phyloP scores from a whole-genome alignment of 2,329 filamentous ascomycete genomes.

The Phialophora tarda region DNA sequence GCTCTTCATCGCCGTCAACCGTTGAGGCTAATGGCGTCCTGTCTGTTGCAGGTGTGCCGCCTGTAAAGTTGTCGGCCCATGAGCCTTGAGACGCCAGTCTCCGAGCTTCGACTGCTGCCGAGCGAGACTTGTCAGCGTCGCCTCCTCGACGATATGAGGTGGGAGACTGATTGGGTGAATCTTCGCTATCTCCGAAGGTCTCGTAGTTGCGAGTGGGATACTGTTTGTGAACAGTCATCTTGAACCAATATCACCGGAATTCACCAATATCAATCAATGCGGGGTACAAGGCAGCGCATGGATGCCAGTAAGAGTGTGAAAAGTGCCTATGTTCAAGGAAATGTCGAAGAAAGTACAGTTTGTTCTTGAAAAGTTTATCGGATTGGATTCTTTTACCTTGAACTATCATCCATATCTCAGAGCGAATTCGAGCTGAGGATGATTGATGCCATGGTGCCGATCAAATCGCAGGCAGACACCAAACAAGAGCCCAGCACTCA shows the following conservation, averaged over 20 bases:
- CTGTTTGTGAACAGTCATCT: slow-evolving; percentile 35
- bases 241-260: neutral
- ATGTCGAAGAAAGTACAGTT: neutral
- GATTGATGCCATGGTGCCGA: slow-evolving; percentile 3
- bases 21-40: slow-evolving; percentile 31
- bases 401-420: neutral
- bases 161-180: slow-evolving; percentile 3
- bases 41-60: slow-evolving; percentile 32
- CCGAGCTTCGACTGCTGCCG: slow-evolving; percentile 34
- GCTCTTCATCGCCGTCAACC: slow-evolving; percentile 26
- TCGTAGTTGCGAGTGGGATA: slow-evolving; percentile 32
- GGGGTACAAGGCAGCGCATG: slow-evolving; percentile 15
- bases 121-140: slow-evolving; percentile 35
- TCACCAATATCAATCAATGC: neutral
- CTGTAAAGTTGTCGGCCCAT: slow-evolving; percentile 35
- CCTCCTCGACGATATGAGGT: slow-evolving; percentile 25
- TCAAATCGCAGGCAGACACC: slow-evolving; percentile 16
- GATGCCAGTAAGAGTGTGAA: neutral
- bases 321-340: neutral
- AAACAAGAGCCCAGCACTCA: slow-evolving; percentile 6
- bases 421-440: neutral
- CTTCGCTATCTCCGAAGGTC: slow-evolving; percentile 23
- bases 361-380: neutral
- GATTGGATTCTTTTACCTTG: neutral
- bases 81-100: slow-evolving; percentile 35